A percentile compares a stretch with the other conserved stretches of the same genome.
These are phyloP conservation scores for Purshia tridentata DNA, from an alignment of 306 rosid species.

Conservation along the genomic window DNA sequence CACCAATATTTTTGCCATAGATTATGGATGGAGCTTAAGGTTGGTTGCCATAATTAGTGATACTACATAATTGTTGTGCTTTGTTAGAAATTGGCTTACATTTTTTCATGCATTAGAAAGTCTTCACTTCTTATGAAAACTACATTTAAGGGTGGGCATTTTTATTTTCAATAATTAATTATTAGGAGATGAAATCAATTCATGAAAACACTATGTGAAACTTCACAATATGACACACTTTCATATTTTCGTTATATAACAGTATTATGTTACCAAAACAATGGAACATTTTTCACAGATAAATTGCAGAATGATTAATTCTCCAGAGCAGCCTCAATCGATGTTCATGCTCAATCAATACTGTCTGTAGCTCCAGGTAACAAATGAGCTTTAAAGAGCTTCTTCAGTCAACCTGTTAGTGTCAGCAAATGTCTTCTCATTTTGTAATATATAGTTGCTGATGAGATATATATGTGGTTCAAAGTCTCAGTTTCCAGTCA, in stretches of 20 bases:
- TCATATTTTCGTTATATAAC: not conserved
- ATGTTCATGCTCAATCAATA: constrained; percentile 31
- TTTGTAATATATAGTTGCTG: too few species aligned
- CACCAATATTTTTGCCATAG: too few species aligned
- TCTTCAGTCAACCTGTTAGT: not conserved
- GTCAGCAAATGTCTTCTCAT: not conserved
- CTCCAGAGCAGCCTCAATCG: constrained; percentile 24
- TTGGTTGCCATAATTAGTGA: too few species aligned
- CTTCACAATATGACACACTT: not conserved
- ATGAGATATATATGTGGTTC: not conserved
- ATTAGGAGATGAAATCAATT: too few species aligned
- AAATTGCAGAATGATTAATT: too few species aligned
- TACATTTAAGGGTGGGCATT: too few species aligned
- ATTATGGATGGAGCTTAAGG: too few species aligned
- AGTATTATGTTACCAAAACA: not conserved
- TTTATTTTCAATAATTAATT: not conserved
- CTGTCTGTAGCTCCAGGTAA: constrained; percentile 31
- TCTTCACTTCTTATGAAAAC: too few species aligned
- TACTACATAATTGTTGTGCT: too few species aligned
- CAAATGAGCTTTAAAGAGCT: too few species aligned
- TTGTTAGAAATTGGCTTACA: too few species aligned
- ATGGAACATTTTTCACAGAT: constrained; percentile 22
- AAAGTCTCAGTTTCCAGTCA: not conserved
- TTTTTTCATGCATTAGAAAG: too few species aligned
- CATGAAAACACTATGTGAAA: not conserved